phyloP scores from a whole-genome alignment of 139 green algal genomes.

The Pseudopediastrum boryanum region DNA sequence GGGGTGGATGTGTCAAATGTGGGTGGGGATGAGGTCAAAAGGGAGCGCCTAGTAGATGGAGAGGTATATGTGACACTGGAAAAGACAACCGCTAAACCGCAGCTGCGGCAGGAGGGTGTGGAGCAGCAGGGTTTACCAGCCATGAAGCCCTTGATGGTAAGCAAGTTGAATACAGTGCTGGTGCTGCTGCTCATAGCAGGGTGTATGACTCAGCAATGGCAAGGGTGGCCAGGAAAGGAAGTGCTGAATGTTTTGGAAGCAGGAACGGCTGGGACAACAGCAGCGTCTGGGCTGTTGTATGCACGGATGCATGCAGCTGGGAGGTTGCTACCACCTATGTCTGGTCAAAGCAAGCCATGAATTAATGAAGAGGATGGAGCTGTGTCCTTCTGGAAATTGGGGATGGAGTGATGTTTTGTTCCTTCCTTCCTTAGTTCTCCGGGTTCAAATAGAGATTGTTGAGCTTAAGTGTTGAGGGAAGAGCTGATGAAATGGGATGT shows the following conservation, averaged over 20 bases:
- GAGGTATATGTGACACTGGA: background rate
- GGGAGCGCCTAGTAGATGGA: slow-evolving; percentile 6
- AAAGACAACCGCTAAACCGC: background rate
- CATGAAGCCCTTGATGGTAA: slow-evolving; percentile 74
- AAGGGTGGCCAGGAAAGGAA: slow-evolving; percentile 54
- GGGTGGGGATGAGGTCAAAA: background rate
- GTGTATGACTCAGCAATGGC: slow-evolving; percentile 64
- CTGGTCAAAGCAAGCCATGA: no score
- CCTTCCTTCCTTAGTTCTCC: no score
- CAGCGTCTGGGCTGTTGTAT: slow-evolving; percentile 69
- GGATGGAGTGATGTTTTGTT: no score
- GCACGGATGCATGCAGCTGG: slow-evolving; percentile 36
- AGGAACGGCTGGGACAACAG: slow-evolving; percentile 61
- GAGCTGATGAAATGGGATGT: no score
- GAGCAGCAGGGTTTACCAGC: slow-evolving; percentile 39
- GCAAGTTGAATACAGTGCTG: slow-evolving; percentile 89
- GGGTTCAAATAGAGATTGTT: no score
- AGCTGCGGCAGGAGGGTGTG: background rate
- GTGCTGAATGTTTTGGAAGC: slow-evolving; percentile 46
- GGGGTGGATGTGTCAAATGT: background rate
- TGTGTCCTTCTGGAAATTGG: no score
- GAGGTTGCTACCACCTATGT: slow-evolving; percentile 33
- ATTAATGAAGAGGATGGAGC: no score
- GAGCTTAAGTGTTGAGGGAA: no score
- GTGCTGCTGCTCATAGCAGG: slow-evolving; percentile 74